Evolutionary conservation across 139 green algal genomes (phyloP), one percentile per base, ranked within the genome.

Genomic region (Diplosphaera chodatii): DNA sequence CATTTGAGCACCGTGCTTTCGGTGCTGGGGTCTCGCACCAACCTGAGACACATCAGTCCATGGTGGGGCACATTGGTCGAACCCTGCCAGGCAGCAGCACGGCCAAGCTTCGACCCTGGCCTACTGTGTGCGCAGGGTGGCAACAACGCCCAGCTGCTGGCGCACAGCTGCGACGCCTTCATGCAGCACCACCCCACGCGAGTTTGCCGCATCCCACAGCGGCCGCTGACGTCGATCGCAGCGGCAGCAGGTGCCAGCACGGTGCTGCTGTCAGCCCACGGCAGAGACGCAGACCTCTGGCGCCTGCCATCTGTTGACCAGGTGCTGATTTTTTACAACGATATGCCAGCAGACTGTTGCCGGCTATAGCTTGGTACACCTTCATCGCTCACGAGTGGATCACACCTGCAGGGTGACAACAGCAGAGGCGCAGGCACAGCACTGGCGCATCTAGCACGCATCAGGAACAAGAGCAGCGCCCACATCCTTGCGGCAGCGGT

Each of bases 121-220:
- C n/a, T n/a, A n/a, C n/a, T n/a, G n/a, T n/a, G n/a, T 48, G 37
- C 37, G 10, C 82, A 16, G 93, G 48, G 88, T 18, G 90, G 91
- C 28, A 90, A 91, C 30, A 90, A 96, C 70, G 80, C 87, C 0
- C 82, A 89, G 77, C 66, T 96, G 18, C 37, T 92, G 41, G 77
- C 78, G 34, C 89, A 94, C 74, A 71, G 63, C 27, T 65, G 59
- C n/a, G 27, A 33, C 41, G 33, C 66, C 33, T 55, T 28, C 23
- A 37, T 78, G 31, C 70, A 87, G 48, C 77, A 85, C 77, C 84
- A 88, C 67, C 82, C 83, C 15, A 67, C 76, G 1, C 74, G 84
- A 30, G 80, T 93, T 32, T 85, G 78, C 76, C 83, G 80, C 69
- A 71, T 68, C 21, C 87, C 89, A n/a, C 87, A 96, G 76, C 66